Conservation (phyloP, 495 filamentous ascomycete genomes). For the Tuber calosporum region DNA sequence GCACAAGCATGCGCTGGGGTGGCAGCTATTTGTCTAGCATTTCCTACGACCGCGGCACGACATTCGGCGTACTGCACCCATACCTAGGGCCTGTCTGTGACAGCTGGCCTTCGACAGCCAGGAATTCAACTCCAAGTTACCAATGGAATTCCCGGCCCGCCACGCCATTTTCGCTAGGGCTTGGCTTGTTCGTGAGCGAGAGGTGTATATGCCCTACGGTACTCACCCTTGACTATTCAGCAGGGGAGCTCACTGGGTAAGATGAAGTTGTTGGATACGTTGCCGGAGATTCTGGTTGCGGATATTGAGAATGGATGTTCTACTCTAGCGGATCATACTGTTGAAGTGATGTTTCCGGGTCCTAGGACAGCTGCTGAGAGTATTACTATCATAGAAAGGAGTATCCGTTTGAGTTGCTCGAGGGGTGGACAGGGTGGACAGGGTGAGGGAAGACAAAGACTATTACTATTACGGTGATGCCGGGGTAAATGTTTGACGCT, state of each 20-base stretch:
- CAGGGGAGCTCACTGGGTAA: constrained; percentile 2
- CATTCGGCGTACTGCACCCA: constrained; percentile 41
- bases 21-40: constrained; percentile 45
- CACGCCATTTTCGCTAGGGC: constrained; percentile 54
- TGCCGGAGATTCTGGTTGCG: not conserved
- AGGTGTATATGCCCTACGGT: constrained; percentile 63
- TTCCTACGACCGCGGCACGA: constrained; percentile 42
- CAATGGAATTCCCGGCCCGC: constrained; percentile 51
- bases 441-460: too few relatives aligned
- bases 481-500: too few relatives aligned
- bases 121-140: constrained; percentile 57
- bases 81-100: constrained; percentile 43
- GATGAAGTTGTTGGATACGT: not conserved
- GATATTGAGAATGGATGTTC: not conserved
- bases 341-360: not conserved
- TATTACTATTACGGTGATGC: too few relatives aligned
- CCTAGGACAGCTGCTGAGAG: not conserved
- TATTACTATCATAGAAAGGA: not conserved
- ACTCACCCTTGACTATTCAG: constrained; percentile 51
- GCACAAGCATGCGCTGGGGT: constrained; percentile 28
- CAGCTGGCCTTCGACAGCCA: constrained; percentile 27
- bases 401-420: not conserved
- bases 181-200: constrained; percentile 58
- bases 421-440: not conserved
- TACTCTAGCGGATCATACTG: not conserved